A percentile compares a stretch with the other conserved stretches of the same genome.
These are phyloP conservation scores for Malassezia sympodialis DNA, from an alignment of 1,284 basidiomycete species.

Conservation along the genomic window DNA sequence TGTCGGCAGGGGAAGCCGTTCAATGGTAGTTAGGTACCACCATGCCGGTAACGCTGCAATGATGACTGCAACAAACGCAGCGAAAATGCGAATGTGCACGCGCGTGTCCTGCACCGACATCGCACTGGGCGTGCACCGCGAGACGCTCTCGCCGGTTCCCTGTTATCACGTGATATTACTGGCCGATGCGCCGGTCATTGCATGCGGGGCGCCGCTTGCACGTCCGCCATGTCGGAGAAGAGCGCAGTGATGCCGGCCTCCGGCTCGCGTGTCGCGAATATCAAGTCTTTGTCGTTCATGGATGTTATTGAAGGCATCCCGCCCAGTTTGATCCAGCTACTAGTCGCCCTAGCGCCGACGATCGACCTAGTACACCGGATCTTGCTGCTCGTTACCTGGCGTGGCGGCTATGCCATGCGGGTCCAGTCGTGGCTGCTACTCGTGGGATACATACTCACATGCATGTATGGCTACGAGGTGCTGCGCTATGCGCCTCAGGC, in stretches of 20 bases:
- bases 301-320: slow-evolving; percentile 33
- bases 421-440: slow-evolving; percentile 34
- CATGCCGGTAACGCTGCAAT: slow-evolving; percentile 29
- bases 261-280: neutral
- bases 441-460: slow-evolving; percentile 29
- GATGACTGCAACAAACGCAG: slow-evolving; percentile 10
- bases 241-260: neutral
- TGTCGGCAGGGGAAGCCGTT: slow-evolving; percentile 29
- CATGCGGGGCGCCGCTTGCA: neutral
- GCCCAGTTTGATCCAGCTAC: slow-evolving; percentile 25
- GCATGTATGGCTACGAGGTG: slow-evolving; percentile 42
- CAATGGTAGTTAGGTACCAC: slow-evolving; percentile 33
- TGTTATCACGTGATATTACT: neutral
- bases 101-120: slow-evolving; percentile 7
- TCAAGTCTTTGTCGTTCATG: slow-evolving; percentile 8
- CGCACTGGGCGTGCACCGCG: neutral
- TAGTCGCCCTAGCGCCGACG: slow-evolving; percentile 24
- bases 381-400: slow-evolving; percentile 41
- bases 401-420: slow-evolving; percentile 25
- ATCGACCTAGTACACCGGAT: slow-evolving; percentile 28
- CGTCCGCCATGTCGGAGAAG: slow-evolving; percentile 4
- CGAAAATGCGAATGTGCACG: neutral
- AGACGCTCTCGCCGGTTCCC: neutral
- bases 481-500: slow-evolving; percentile 41
- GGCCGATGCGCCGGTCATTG: neutral